phyloP scores from a whole-genome alignment of 2,329 filamentous ascomycete species.

The Alternaria brassicae region DNA sequence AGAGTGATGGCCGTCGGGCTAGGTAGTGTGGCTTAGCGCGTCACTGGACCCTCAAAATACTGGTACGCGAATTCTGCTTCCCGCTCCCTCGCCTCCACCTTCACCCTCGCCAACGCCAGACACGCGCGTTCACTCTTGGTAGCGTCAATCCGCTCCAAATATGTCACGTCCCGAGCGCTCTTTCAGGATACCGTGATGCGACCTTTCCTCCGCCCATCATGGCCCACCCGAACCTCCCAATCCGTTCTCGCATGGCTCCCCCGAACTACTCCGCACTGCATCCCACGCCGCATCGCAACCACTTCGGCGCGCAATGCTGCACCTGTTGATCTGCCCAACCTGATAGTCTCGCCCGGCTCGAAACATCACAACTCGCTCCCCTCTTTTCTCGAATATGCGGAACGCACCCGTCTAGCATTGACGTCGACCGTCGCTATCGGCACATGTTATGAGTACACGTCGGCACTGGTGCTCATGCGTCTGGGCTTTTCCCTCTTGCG shows the following conservation, averaged over 20 bases:
- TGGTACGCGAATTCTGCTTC: conserved; percentile 25
- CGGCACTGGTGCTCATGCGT: conserved; percentile 61
- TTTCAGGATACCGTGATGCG: conserved; percentile 36
- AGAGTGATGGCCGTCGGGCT: conserved; percentile 26
- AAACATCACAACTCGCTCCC: conserved; percentile 67
- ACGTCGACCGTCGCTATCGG: conserved; percentile 70
- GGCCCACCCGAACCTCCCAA: conserved; percentile 20
- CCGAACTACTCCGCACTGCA: conserved; percentile 30
- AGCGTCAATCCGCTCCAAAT: conserved; percentile 21
- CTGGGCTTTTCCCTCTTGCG: conserved; percentile 71
- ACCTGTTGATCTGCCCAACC: conserved; percentile 36
- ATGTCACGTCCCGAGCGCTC: conserved; percentile 24
- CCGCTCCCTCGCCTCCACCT: conserved; percentile 8
- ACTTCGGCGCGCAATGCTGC: conserved; percentile 35
- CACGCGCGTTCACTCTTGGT: background rate
- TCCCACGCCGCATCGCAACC: conserved; percentile 38
- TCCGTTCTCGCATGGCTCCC: conserved; percentile 32
- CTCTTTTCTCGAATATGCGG: conserved; percentile 71
- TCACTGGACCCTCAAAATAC: conserved; percentile 20
- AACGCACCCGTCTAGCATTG: conserved; percentile 62
- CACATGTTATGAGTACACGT: conserved; percentile 79
- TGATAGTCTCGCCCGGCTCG: conserved; percentile 41
- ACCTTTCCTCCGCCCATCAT: conserved; percentile 32
- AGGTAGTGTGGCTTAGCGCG: conserved; percentile 26
- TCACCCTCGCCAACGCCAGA: conserved; percentile 1